Evolutionary conservation across 208 protist species (phyloP), one percentile per base, ranked within the genome.

Genomic region (Herpetomonas tarakana): DNA sequence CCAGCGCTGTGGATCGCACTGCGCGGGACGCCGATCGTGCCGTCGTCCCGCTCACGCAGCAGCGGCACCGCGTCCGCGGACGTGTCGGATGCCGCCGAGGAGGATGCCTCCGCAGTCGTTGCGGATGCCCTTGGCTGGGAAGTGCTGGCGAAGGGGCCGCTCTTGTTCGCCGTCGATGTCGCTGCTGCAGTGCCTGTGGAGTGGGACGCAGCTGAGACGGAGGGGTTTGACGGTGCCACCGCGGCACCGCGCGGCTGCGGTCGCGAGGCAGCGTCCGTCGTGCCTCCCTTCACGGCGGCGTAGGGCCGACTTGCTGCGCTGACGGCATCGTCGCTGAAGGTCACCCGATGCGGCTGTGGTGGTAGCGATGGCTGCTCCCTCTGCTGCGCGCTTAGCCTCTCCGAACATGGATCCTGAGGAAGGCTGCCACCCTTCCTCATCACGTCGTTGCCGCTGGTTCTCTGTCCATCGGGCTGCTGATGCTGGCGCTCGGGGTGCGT

Each of bases 1-100:
- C 52, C 64, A 6, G 71, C 71, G 18, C 55, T 67, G 57, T 76
- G 71, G 21, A 83, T 83, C 0, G 76, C 76, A 22, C 58, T 61
- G 14, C 52, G 49, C 51, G 72, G 63, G 9, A 82, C 56, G 12
- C 45, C 58, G 25, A 78, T 46, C 38, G 62, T 56, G 14, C 76
- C 70, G 38, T 78, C 53, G 7, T 70, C 71, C 2, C 56, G 59
- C 3, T 60, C 58, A 28, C 71, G 65, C 44, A 82, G 55, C 4
- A 82, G 58, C 1, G 71, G 71, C 2, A 76, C 62, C 2, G 0
- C 24, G 9, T 31, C 6, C n/a, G 18, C 18, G 2, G 62, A 30
- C 29, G 63, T 62, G 7, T 57, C 38, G 9, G 39, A 66, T 6
- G 26, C 50, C n/a, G 3, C 50, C 19, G 16, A 30, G 7, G 25